Conservation (phyloP, 495 filamentous ascomycete species). For the Aspergillus funiculosus region DNA sequence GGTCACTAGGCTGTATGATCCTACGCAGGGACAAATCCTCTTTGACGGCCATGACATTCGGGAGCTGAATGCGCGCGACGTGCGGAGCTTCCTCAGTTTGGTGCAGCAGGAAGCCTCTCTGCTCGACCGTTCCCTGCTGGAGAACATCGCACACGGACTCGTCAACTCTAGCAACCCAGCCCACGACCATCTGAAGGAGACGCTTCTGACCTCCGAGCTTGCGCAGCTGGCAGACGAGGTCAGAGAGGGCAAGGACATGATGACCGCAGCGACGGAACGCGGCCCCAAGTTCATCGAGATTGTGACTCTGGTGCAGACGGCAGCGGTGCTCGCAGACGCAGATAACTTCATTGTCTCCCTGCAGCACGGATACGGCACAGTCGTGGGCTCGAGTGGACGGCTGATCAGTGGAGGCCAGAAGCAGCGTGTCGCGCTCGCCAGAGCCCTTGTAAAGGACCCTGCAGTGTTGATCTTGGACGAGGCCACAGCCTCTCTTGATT, state of each 20-base stretch:
- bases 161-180: constrained; percentile 43
- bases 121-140: constrained; percentile 58
- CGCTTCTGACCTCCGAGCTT: constrained; percentile 27
- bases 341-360: constrained; percentile 42
- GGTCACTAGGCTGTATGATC: constrained; percentile 48
- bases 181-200: constrained; percentile 37
- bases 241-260: constrained; percentile 32
- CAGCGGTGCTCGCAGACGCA: constrained; percentile 39
- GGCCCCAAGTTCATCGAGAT: constrained; percentile 34
- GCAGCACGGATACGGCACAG: constrained; percentile 46
- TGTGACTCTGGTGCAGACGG: constrained; percentile 32
- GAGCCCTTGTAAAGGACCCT: constrained; percentile 69
- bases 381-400: constrained; percentile 50
- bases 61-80: constrained; percentile 50
- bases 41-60: constrained; percentile 51
- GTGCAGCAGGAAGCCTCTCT: constrained; percentile 66
- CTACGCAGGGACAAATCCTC: constrained; percentile 37
- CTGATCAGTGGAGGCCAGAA: constrained; percentile 60
- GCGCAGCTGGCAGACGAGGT: constrained; percentile 29
- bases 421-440: constrained; percentile 61
- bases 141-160: constrained; percentile 64
- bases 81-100: constrained; percentile 53
- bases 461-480: constrained; percentile 81
- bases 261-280: constrained; percentile 26
- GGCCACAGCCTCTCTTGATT: constrained; percentile 59